Conservation (phyloP, 306 rosid species). For the Malus orientalis region DNA sequence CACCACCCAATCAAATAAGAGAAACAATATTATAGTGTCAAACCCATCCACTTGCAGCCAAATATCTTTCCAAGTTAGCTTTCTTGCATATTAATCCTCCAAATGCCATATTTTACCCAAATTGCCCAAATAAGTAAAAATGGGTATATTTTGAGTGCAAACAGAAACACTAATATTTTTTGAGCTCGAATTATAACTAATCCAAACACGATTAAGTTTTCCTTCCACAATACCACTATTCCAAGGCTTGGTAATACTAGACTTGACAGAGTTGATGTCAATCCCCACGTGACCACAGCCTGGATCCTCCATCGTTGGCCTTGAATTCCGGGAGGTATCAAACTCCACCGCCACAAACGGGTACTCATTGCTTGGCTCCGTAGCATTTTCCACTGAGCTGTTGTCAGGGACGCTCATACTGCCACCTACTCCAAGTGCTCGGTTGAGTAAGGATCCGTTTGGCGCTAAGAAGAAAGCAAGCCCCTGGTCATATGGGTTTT, state of each 20-base stretch:
- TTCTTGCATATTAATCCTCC: too few relatives aligned
- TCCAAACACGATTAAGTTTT: constrained; percentile 3
- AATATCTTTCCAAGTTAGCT: too few relatives aligned
- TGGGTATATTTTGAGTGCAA: too few relatives aligned
- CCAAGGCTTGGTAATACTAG: constrained; percentile 6
- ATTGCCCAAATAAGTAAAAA: too few relatives aligned
- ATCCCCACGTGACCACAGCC: constrained; percentile 18
- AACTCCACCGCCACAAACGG: constrained; percentile 35
- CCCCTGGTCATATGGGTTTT: not conserved
- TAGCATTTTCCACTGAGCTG: not conserved
- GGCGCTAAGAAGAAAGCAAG: constrained; percentile 29
- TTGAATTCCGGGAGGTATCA: not conserved
- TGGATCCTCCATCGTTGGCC: not conserved
- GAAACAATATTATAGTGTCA: too few relatives aligned
- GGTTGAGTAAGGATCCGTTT: not conserved
- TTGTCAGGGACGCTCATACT: constrained; percentile 26
- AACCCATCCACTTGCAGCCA: too few relatives aligned
- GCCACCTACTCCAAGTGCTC: constrained; percentile 5
- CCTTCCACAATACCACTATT: not conserved
- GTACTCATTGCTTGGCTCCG: not conserved
- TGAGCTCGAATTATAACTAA: constrained; percentile 16
- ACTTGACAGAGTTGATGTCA: not conserved
- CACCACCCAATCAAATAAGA: too few relatives aligned
- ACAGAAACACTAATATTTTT: too few relatives aligned
- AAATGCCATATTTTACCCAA: too few relatives aligned